phyloP scores from a whole-genome alignment of 176 grass and related monocot species.

The Themeda triandra region DNA sequence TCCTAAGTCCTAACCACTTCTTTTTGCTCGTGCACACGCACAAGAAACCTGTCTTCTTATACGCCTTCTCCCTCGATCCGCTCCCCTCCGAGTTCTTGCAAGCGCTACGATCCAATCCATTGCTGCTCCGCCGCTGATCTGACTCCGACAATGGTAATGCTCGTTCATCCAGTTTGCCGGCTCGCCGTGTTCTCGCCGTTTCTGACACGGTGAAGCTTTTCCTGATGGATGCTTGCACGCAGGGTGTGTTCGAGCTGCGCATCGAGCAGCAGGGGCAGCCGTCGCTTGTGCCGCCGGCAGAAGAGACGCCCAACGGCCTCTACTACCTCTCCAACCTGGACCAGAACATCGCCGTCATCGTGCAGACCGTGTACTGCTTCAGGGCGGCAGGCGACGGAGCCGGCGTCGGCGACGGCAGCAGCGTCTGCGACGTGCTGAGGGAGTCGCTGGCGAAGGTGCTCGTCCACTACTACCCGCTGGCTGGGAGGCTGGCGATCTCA shows the following conservation, averaged over 20 bases:
- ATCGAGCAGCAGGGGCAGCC: constrained; percentile 40
- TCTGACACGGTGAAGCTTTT: not conserved
- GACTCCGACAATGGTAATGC: constrained; percentile 33
- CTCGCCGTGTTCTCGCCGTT: not conserved
- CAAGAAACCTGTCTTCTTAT: constrained; percentile 4
- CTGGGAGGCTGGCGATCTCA: constrained; percentile 42
- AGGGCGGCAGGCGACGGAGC: not conserved
- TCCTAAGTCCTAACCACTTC: constrained; percentile 15
- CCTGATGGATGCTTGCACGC: not conserved
- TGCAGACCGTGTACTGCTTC: constrained; percentile 84
- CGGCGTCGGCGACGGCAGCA: not conserved
- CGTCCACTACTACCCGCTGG: constrained; percentile 58
- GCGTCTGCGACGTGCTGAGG: constrained; percentile 26
- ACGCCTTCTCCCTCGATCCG: not conserved
- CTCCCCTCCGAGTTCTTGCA: not conserved
- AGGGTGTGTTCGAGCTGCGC: constrained; percentile 21
- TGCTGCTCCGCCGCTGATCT: not conserved
- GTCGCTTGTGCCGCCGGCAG: constrained; percentile 40
- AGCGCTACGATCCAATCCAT: not conserved
- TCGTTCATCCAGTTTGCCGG: not conserved
- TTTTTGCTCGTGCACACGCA: not conserved
- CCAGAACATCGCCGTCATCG: constrained; percentile 75
- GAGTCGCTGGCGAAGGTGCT: constrained; percentile 65
- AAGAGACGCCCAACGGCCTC: constrained; percentile 24
- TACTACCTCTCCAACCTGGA: constrained; percentile 83